These are phyloP conservation scores for Naganishia sp. DNA, from an alignment of 1,284 basidiomycete species.

Conservation along the genomic window DNA sequence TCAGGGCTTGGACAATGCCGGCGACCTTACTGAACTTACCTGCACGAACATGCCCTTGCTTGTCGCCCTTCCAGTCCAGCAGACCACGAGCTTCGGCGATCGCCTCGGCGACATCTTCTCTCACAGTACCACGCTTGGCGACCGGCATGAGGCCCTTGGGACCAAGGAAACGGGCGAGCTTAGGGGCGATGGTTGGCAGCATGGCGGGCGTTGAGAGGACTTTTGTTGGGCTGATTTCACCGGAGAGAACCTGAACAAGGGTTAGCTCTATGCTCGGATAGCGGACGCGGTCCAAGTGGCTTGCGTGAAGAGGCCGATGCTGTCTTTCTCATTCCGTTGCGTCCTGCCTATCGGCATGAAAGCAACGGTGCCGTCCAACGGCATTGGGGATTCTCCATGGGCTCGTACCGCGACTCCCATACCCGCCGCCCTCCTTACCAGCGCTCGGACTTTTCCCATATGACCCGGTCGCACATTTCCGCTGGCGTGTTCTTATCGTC, in stretches of 20 bases:
- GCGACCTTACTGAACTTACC: conserved; percentile 61
- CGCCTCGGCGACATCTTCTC: conserved; percentile 76
- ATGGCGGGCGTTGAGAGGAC: conserved; percentile 75
- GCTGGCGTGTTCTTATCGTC: background rate
- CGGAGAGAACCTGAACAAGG: conserved; percentile 39
- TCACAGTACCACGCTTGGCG: conserved; percentile 89
- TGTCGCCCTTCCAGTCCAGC: conserved; percentile 91
- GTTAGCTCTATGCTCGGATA: background rate
- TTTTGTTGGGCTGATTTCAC: conserved; percentile 48
- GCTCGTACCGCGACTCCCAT: too few species aligned
- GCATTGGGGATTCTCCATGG: too few species aligned
- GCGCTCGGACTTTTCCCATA: too few species aligned
- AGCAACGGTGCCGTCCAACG: too few species aligned
- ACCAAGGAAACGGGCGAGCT: conserved; percentile 84
- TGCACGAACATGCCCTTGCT: conserved; percentile 77
- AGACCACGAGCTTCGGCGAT: conserved; percentile 77
- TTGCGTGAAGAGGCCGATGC: background rate
- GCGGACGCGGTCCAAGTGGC: too few species aligned
- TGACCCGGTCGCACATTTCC: too few species aligned
- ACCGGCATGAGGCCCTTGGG: conserved; percentile 95
- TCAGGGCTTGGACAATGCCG: conserved; percentile 15
- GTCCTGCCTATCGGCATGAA: too few species aligned
- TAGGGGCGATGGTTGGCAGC: conserved; percentile 73
- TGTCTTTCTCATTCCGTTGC: too few species aligned
- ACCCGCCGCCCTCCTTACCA: too few species aligned